Evolutionary conservation across 352 stramenopile genomes (phyloP).

Genomic region (Phytophthora ramorum): DNA sequence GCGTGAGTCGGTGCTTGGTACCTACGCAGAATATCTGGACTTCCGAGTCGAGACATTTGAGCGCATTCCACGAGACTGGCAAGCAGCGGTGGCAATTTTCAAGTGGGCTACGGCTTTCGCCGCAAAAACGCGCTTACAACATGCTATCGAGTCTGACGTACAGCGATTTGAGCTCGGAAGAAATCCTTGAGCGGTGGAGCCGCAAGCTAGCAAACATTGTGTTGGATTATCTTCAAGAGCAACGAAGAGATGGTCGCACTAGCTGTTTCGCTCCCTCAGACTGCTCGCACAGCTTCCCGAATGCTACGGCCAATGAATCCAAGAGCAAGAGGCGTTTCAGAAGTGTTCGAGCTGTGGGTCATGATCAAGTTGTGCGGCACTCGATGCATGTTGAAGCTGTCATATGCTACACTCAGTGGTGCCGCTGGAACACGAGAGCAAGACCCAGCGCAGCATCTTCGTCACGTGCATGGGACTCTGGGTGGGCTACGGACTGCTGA

Average conservation of each 20-base stretch:
- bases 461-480: slow-evolving; percentile 83
- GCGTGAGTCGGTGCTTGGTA: slow-evolving; percentile 45
- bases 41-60: slow-evolving; percentile 65
- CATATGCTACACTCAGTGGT: slow-evolving; percentile 20
- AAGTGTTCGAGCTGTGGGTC: slow-evolving; percentile 45
- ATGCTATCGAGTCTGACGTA: slow-evolving; percentile 18
- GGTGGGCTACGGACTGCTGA: slow-evolving; percentile 80
- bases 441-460: slow-evolving; percentile 75
- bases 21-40: slow-evolving; percentile 50
- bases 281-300: slow-evolving; percentile 18
- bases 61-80: slow-evolving; percentile 48
- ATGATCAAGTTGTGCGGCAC: slow-evolving; percentile 45
- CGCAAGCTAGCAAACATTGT: slow-evolving; percentile 45
- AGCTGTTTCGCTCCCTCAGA: slow-evolving; percentile 61
- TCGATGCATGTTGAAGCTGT: slow-evolving; percentile 19
- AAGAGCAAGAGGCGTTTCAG: slow-evolving; percentile 48
- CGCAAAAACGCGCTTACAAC: slow-evolving; percentile 53
- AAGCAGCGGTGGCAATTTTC: slow-evolving; percentile 63
- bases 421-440: slow-evolving; percentile 74
- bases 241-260: slow-evolving; percentile 51
- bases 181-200: slow-evolving; percentile 3
- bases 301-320: background rate
- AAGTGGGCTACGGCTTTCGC: slow-evolving; percentile 60
- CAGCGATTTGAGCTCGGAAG: background rate
- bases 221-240: slow-evolving; percentile 60